Conservation (phyloP, 1,139 yeast genomes). For the Hyphopichia burtonii region DNA sequence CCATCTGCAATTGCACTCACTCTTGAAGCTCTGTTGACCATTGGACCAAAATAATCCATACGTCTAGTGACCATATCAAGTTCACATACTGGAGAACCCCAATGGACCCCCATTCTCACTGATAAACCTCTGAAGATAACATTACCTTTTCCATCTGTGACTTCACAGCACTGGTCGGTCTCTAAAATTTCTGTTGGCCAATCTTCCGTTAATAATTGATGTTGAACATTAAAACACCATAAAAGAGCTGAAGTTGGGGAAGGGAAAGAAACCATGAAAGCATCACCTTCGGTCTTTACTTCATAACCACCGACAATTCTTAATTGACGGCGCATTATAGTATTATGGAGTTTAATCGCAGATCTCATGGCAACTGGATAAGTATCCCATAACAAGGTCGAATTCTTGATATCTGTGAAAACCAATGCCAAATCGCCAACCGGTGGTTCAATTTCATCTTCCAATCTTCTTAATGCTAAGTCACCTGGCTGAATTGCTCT, state of each 20-base stretch:
- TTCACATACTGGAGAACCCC: conserved; percentile 98
- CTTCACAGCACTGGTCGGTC: conserved; percentile 80
- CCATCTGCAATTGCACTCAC: conserved; percentile 96
- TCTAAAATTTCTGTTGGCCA: conserved; percentile 96
- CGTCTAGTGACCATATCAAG: conserved; percentile 91
- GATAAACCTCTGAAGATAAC: conserved; percentile 82
- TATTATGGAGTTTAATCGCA: conserved; percentile 91
- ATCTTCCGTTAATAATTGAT: conserved; percentile 75
- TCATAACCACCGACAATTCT: conserved; percentile 96
- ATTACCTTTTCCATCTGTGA: conserved; percentile 64
- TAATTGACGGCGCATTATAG: conserved; percentile 89
- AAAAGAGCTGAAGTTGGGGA: conserved; percentile 85
- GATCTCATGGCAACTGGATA: conserved; percentile 94
- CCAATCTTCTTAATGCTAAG: conserved; percentile 75
- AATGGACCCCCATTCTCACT: conserved; percentile 96
- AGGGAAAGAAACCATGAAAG: conserved; percentile 97
- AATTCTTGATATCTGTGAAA: conserved; percentile 94
- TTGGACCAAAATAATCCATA: conserved; percentile 98
- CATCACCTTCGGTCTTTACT: conserved; percentile 99
- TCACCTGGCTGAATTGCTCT: conserved; percentile 62
- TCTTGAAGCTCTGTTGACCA: conserved; percentile 94
- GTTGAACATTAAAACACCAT: conserved; percentile 95
- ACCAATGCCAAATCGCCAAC: conserved; percentile 93
- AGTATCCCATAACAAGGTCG: conserved; percentile 91
- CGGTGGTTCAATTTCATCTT: conserved; percentile 94